phyloP scores from a whole-genome alignment of 129 eudicot genomes.

The Chrysanthemum seticuspe region DNA sequence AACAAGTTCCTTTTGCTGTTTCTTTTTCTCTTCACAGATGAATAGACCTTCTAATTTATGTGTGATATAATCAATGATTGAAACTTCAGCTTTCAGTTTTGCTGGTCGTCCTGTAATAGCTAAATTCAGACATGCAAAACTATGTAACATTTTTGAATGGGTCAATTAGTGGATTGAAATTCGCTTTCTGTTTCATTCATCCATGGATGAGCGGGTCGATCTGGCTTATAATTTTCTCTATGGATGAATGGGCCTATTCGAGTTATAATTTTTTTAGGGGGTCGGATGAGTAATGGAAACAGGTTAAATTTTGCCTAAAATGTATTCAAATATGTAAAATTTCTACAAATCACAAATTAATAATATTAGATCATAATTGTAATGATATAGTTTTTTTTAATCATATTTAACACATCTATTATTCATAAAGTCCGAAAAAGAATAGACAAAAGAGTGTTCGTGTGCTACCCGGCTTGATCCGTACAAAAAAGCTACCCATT shows the following conservation, averaged over 20 bases:
- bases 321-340: not conserved
- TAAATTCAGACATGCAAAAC: slow-evolving; percentile 10
- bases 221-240: no score
- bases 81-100: slow-evolving; percentile 22
- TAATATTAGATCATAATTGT: not conserved
- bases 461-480: not conserved
- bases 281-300: not conserved
- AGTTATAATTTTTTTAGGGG: not conserved
- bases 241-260: not conserved
- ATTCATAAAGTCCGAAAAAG: not conserved
- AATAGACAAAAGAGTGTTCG: not conserved
- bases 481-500: not conserved
- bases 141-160: not conserved
- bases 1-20: slow-evolving; percentile 58
- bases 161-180: no score
- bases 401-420: not conserved
- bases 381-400: not conserved
- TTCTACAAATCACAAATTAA: no score
- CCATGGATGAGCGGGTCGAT: no score
- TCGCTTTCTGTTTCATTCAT: no score
- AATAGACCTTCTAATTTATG: slow-evolving; percentile 31
- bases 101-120: slow-evolving; percentile 41
- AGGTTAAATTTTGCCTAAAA: not conserved
- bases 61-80: slow-evolving; percentile 44
- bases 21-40: slow-evolving; percentile 26